These are phyloP conservation scores for Calocybe gangraenosa DNA, from an alignment of 768 basidiomycete species.

Conservation along the genomic window DNA sequence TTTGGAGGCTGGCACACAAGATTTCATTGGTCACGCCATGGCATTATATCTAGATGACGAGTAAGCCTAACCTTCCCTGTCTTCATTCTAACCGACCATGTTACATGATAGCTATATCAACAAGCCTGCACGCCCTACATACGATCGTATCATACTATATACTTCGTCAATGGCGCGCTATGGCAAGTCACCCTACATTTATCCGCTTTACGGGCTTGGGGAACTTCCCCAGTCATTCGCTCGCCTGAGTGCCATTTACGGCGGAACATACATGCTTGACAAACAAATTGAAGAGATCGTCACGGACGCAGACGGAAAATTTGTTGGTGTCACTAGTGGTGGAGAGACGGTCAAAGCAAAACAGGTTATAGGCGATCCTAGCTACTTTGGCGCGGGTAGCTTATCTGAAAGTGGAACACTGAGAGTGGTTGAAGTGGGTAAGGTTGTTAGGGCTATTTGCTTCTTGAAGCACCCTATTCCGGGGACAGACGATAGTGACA, in stretches of 20 bases:
- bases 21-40: slow-evolving; percentile 99
- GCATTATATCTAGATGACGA: slow-evolving; percentile 97
- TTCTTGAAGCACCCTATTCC: slow-evolving; percentile 98
- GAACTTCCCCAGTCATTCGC: slow-evolving; percentile 99
- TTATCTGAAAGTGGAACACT: slow-evolving; percentile 63
- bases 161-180: slow-evolving; percentile 98
- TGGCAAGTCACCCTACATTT: slow-evolving; percentile 99
- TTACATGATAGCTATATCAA: slow-evolving; percentile 71
- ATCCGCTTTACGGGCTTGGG: slow-evolving; percentile 97
- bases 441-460: slow-evolving; percentile 96
- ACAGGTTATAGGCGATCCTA: slow-evolving; percentile 96
- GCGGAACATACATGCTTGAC: slow-evolving; percentile 99
- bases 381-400: slow-evolving; percentile 86
- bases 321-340: slow-evolving; percentile 87
- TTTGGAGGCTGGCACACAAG: slow-evolving; percentile 94
- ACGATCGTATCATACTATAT: slow-evolving; percentile 95
- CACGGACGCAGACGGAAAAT: slow-evolving; percentile 80
- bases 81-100: slow-evolving; percentile 1
- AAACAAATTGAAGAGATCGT: slow-evolving; percentile 91
- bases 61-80: slow-evolving; percentile 43
- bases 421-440: slow-evolving; percentile 87
- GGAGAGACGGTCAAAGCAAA: slow-evolving; percentile 95
- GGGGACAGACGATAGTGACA: slow-evolving; percentile 93
- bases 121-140: slow-evolving; percentile 85
- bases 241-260: slow-evolving; percentile 96